Conservation (phyloP, 768 basidiomycete genomes). For the Amanita rimosa region DNA sequence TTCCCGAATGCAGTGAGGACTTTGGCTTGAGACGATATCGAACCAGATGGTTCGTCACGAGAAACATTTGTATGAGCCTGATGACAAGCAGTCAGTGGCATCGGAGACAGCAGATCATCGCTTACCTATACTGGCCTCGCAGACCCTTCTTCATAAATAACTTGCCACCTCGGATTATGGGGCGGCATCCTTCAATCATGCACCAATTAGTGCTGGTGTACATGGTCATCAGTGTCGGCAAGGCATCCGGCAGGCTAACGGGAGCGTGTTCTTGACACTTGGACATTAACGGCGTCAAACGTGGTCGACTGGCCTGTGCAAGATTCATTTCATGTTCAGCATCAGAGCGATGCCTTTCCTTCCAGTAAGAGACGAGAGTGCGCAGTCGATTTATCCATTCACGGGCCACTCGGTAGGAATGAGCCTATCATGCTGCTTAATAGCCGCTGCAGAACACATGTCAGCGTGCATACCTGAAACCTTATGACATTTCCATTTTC, state of each 20-base stretch:
- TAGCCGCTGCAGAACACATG: background rate
- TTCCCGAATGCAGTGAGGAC: slow-evolving; percentile 44
- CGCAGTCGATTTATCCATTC: slow-evolving; percentile 83
- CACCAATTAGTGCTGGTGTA: slow-evolving; percentile 71
- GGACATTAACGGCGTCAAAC: slow-evolving; percentile 47
- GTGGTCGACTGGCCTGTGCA: slow-evolving; percentile 44
- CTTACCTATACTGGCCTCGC: slow-evolving; percentile 71
- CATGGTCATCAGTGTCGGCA: slow-evolving; percentile 48
- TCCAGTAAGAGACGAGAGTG: slow-evolving; percentile 71
- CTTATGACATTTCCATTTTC: slow-evolving; percentile 56
- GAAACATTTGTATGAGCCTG: slow-evolving; percentile 62
- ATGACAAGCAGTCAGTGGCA: slow-evolving; percentile 1
- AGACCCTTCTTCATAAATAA: slow-evolving; percentile 62
- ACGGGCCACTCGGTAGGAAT: slow-evolving; percentile 51
- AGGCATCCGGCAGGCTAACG: slow-evolving; percentile 37
- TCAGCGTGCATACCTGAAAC: slow-evolving; percentile 57
- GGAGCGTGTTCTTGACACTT: slow-evolving; percentile 31
- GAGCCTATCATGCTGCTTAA: slow-evolving; percentile 30
- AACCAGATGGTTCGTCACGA: slow-evolving; percentile 67
- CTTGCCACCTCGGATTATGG: slow-evolving; percentile 64
- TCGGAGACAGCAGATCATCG: slow-evolving; percentile 5
- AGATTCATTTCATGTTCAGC: slow-evolving; percentile 76
- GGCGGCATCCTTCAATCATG: slow-evolving; percentile 64
- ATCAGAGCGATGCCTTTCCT: slow-evolving; percentile 59
- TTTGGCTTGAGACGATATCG: slow-evolving; percentile 55